Conservation (phyloP, 208 protist genomes). For the Vickermania ingenoplastis region DNA sequence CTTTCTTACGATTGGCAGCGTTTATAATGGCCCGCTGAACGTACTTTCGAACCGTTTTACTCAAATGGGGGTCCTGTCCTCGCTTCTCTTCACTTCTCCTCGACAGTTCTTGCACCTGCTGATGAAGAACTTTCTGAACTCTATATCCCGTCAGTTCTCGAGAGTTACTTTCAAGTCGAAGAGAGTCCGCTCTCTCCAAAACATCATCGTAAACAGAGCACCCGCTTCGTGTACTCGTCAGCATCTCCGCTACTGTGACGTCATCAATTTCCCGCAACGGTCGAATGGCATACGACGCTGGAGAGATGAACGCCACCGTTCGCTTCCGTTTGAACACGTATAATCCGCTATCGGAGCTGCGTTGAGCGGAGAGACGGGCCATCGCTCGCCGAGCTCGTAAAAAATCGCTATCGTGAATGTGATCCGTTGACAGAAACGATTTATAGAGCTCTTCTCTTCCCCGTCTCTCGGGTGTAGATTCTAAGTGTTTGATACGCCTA, state of each 20-base stretch:
- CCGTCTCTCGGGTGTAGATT: constrained; percentile 7
- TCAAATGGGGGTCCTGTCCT: not conserved
- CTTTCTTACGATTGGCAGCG: not conserved
- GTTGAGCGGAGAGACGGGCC: constrained; percentile 14
- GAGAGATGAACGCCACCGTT: constrained; percentile 7
- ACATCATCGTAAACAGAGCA: constrained; percentile 77
- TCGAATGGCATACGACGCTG: constrained; percentile 39
- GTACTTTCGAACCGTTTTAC: not conserved
- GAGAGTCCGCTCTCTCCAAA: constrained; percentile 30
- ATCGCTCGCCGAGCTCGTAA: constrained; percentile 42
- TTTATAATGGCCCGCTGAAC: not conserved
- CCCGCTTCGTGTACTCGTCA: constrained; percentile 40
- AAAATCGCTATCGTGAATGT: constrained; percentile 49
- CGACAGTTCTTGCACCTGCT: not conserved
- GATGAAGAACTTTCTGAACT: not conserved
- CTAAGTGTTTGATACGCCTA: constrained; percentile 26
- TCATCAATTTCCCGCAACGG: constrained; percentile 19
- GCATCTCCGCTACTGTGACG: constrained; percentile 42
- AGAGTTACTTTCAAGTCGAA: constrained; percentile 24
- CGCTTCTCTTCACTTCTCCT: not conserved
- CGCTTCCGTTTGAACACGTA: constrained; percentile 15
- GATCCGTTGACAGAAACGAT: constrained; percentile 34
- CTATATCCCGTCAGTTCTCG: constrained; percentile 5
- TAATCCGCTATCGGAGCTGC: constrained; percentile 58
- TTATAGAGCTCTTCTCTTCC: constrained; percentile 23